Evolutionary conservation across 352 stramenopile genomes (phyloP), one percentile per base, ranked within the genome.

Genomic region (Pythium insidiosum): DNA sequence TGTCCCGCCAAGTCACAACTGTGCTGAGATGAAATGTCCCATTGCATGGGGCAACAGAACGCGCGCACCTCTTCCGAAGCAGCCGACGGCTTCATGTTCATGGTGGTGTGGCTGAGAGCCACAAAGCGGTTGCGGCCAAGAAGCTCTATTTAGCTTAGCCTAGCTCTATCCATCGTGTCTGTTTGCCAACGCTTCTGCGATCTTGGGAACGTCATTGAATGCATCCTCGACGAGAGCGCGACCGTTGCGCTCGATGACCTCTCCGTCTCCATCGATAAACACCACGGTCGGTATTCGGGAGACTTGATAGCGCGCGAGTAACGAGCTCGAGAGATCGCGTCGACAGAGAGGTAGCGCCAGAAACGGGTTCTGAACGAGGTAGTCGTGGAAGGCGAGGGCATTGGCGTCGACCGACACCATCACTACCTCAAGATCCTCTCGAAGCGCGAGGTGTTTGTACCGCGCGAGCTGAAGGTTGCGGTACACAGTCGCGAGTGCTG

Each of bases 151-250:
- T n/a, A n/a, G n/a, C n/a, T n/a, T n/a, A n/a, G n/a, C n/a, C n/a
- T n/a, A n/a, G n/a, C n/a, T n/a, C n/a, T n/a, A n/a, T n/a, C n/a
- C n/a, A n/a, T n/a, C n/a, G n/a, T n/a, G n/a, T n/a, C n/a, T n/a
- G n/a, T n/a, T n/a, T n/a, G n/a, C n/a, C n/a, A 84, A 38, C 9
- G 68, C 66, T 28, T 72, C 61, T 68, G 68, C 81, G 42, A 84
- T 80, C 63, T 66, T 68, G 48, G 46, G 51, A 21, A 84, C 53
- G 46, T 84, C 72, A 25, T 51, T 76, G 57, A 68, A 84, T 56
- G 81, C 58, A n/a, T 74, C 57, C 44, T 84, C 71, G 19, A 84
- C 30, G 18, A 84, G 66, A 9, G 50, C 63, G 25, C 66, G 58
- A 7, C 72, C 72, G 10, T 79, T 54, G 30, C 58, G 54, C 45